These are phyloP conservation scores for Candida odintsovae DNA, from an alignment of 805 yeast species.

Conservation along the genomic window DNA sequence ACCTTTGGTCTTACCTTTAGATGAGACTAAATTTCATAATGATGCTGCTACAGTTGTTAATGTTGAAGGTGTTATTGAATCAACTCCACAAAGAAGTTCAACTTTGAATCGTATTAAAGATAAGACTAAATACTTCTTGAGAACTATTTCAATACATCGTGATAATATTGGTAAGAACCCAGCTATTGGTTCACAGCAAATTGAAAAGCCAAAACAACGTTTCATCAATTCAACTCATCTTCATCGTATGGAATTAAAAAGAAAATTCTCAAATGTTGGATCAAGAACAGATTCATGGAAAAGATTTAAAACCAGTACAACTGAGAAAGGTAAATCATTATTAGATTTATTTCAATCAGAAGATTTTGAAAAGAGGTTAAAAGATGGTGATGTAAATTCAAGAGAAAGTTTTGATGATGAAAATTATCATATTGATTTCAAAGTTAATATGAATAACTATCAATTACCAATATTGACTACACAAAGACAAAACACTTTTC, in stretches of 20 bases:
- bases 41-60: conserved; percentile 6
- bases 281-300: conserved; percentile 3
- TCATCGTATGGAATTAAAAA: conserved; percentile 1
- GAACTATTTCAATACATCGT: conserved; percentile 1
- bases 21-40: background rate
- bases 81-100: background rate
- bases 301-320: conserved; percentile 3
- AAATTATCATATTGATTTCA: conserved; percentile 6
- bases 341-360: conserved; percentile 6
- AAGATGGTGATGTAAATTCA: conserved; percentile 2
- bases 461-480: background rate
- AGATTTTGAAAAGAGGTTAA: conserved; percentile 6
- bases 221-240: background rate
- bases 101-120: conserved; percentile 7
- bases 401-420: background rate
- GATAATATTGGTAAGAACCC: background rate
- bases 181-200: background rate
- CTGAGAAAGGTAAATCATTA: background rate
- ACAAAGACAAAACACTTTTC: background rate
- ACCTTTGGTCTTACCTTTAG: too few species aligned
- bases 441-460: conserved; percentile 1
- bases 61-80: conserved; percentile 3
- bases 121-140: conserved; percentile 4
- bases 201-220: background rate
- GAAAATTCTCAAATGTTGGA: conserved; percentile 5